phyloP scores from a whole-genome alignment of 768 basidiomycete species.

The Russula foetens region DNA sequence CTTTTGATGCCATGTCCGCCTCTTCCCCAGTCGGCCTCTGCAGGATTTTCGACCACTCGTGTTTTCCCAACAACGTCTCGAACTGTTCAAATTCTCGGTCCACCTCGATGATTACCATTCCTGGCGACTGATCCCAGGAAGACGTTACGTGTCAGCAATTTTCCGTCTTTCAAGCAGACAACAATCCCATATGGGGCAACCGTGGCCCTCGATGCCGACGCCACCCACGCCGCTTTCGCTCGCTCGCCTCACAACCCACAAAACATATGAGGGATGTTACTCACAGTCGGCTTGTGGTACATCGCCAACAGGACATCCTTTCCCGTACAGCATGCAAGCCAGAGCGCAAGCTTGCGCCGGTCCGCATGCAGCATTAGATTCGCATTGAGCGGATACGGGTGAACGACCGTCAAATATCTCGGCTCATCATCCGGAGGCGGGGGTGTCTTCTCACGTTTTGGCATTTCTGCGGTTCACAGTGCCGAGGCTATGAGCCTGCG shows the following conservation, averaged over 20 bases:
- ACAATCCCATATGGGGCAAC: no score
- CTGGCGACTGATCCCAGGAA: slow-evolving; percentile 31
- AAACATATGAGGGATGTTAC: slow-evolving; percentile 22
- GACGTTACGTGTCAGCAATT: not conserved
- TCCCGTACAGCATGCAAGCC: slow-evolving; percentile 37
- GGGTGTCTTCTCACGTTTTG: slow-evolving; percentile 36
- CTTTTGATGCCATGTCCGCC: slow-evolving; percentile 22
- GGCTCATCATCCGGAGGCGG: slow-evolving; percentile 39
- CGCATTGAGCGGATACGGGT: slow-evolving; percentile 36
- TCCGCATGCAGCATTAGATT: slow-evolving; percentile 35
- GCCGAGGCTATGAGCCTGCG: no score
- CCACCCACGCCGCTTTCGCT: no score
- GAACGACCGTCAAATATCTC: slow-evolving; percentile 35
- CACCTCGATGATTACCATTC: slow-evolving; percentile 39
- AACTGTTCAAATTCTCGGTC: slow-evolving; percentile 26
- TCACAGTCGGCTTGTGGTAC: slow-evolving; percentile 38
- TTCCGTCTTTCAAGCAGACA: no score
- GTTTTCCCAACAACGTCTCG: slow-evolving; percentile 34
- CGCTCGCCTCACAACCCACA: no score
- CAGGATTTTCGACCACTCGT: slow-evolving; percentile 37
- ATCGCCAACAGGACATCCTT: slow-evolving; percentile 31
- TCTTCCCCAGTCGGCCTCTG: slow-evolving; percentile 27
- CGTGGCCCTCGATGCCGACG: no score
- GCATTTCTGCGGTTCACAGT: slow-evolving; percentile 30
- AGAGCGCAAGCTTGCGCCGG: slow-evolving; percentile 32